Conservation (phyloP, 2,329 filamentous ascomycete genomes). For the Phoma sp. region DNA sequence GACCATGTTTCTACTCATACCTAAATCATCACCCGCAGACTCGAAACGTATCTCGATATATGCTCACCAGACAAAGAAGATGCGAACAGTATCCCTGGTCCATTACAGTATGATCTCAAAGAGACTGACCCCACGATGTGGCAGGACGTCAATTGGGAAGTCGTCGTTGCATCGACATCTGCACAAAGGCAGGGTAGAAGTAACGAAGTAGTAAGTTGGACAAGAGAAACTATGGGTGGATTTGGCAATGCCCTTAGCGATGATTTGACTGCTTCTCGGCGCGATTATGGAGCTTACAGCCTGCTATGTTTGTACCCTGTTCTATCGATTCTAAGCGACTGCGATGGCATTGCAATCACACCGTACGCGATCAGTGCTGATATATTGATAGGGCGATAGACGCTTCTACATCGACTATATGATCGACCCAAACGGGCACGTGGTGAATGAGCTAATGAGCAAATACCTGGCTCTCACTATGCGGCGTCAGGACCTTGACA, state of each 20-base stretch:
- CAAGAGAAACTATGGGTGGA: conserved; percentile 3
- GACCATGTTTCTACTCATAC: conserved; percentile 42
- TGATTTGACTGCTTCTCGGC: background rate
- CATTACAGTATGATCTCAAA: conserved; percentile 38
- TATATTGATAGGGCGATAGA: background rate
- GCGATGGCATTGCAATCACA: background rate
- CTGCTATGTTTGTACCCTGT: conserved; percentile 16
- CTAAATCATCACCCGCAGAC: conserved; percentile 35
- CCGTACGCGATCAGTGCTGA: background rate
- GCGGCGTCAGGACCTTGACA: conserved; percentile 1
- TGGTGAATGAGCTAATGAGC: conserved; percentile 11
- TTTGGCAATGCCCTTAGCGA: conserved; percentile 7
- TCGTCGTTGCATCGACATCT: conserved; percentile 7
- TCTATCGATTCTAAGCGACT: conserved; percentile 4
- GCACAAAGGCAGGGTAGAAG: background rate
- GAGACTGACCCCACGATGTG: conserved; percentile 38
- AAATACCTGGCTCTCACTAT: conserved; percentile 9
- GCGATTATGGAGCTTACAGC: background rate
- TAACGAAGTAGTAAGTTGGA: conserved; percentile 14
- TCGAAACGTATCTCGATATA: conserved; percentile 33
- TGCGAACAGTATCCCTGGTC: conserved; percentile 32
- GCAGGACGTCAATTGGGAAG: conserved; percentile 42
- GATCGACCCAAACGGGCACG: background rate
- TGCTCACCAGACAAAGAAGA: conserved; percentile 22
- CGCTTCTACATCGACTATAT: background rate